Evolutionary conservation across 2,329 filamentous ascomycete species (phyloP), one percentile per base, ranked within the genome.

Genomic region (Ramichloridium luteum): DNA sequence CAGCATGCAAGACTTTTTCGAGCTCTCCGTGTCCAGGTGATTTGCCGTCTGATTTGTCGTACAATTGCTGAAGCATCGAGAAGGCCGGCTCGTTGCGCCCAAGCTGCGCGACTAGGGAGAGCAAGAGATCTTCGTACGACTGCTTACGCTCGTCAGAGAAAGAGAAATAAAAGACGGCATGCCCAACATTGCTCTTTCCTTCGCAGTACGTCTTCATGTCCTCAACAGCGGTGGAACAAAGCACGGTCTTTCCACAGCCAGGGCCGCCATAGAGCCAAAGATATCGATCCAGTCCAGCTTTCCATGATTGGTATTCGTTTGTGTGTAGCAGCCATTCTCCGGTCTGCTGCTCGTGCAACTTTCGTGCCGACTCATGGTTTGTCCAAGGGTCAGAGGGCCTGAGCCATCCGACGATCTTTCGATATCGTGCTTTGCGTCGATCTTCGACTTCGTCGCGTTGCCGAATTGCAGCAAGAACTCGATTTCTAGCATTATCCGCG

Each of bases 191-290:
- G 4, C 27, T 16, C 4, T 13, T 10, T 11, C 13, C 27, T 5
- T 27, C 11, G 25, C 31, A 37, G 15, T 38, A 25, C 15, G 8
- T 9, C 14, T 34, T 32, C n/a, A 45, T 20, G 14, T 41, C 36
- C 13, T 43, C 37, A 14, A 46, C 32, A 4, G 35, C 40, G n/a
- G 34, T 39, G 3, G 45, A 48, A 32, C 30, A 37, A 17, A 48
- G 38, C 1, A 48, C 30, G 2, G 44, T 48, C 32, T 48, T 48
- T 2, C 45, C 39, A 31, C 42, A 44, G 10, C 45, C 45, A n/a
- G 41, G 27, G 16, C 31, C 37, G 12, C 44, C 43, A 15, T 37
- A 34, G 14, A 47, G 13, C 43, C 43, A 47, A 12, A 46, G 26
- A 22, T 41, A 32, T 13, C 30, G 34, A 25, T 30, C 31, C n/a